Evolutionary conservation across 768 basidiomycete species (phyloP), one percentile per base, ranked within the genome.

Genomic region (Boletales sp.): DNA sequence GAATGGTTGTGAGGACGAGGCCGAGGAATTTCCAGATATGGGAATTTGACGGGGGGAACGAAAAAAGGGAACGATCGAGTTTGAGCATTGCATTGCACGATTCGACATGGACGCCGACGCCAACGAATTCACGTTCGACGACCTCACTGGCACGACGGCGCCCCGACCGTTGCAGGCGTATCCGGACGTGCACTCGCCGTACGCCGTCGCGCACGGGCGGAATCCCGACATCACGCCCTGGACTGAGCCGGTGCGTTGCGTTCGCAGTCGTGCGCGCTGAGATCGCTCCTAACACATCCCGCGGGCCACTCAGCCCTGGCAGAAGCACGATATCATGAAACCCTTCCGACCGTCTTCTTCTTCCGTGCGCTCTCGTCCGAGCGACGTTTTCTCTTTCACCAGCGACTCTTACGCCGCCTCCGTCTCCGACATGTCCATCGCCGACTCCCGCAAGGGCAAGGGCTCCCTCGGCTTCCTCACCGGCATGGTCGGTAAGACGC

Each of bases 381-480:
- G 53, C 45, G 70, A 72, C 54, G 52, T 69, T n/a, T 52, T 57
- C 32, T 63, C 62, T 10, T 49, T 58, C 13, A 12, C 60, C 29
- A 53, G 58, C 35, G 72, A 72, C 38, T 53, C 61, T 5, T 55
- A 47, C 36, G 68, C 46, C 12, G 17, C 63, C 56, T 70, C 57
- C 52, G 66, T 54, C 56, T 69, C 59, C 55, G 74, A 59, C 60
- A 62, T 45, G 70, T 62, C 74, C 24, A 56, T 74, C 37, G 56
- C 53, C 43, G 66, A 73, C 34, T 50, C 63, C 0, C 76, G 76
- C 44, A 83, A 74, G 64, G 62, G 71, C 31, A 83, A 79, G 64
- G 70, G 76, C 9, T 78, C 77, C 14, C 63, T 80, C 38, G 62
- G 61, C 50, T 62, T 58, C 15, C 66, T 79, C 48, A 66, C 67